Base-by-base conservation (phyloP, 306 rosid genomes). In the Clitoria ternatea region DNA sequence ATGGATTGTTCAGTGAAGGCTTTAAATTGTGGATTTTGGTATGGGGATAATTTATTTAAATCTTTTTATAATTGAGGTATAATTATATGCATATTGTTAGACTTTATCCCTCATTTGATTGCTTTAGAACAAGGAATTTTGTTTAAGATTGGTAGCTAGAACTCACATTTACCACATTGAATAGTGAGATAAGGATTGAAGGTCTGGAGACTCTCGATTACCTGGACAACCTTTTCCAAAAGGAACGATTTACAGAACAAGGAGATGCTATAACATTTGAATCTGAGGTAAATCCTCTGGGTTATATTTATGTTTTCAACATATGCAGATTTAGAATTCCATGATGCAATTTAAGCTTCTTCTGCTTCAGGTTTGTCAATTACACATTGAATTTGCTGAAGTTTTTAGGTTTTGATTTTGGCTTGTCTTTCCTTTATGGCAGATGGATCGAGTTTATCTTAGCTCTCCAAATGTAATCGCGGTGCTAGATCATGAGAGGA, bases 161-260 rank as follows among this genome's bases (percentile, higher is more conserved):
- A 77, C 72, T 77, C 24, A 73, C 17, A 45, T 42, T 59, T 24
- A 61, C 71, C 14, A 66, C 61, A 64, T 5, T 84, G 23, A 68
- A 18, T 15, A 92, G 98, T 63, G 97, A 92, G 87, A 91, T 92
- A 81, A 84, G 98, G 82, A 83, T 92, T 57, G 98, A 92, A 82
- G 96, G 97, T 63, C 79, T 92, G 73, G 98, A 92, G 85, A 92
- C 98, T 39, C 88, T 87, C 27, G 97, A 92, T 69, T 90, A 88
- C 82, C 82, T 90, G 27, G 97, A 92, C 87, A 83, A 90, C 80
- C 97, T 90, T 53, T 81, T 66, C 54, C 89, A 79, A 39, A 90
- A 84, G 55, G 91, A 93, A 77, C 91, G 98, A 23, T 88, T 93
- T 69, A 93, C 97, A 15, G 98, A 93, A 78, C 98, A 93, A 88